Conservation (phyloP, 2,329 filamentous ascomycete genomes). For the Colletotrichum magnum region DNA sequence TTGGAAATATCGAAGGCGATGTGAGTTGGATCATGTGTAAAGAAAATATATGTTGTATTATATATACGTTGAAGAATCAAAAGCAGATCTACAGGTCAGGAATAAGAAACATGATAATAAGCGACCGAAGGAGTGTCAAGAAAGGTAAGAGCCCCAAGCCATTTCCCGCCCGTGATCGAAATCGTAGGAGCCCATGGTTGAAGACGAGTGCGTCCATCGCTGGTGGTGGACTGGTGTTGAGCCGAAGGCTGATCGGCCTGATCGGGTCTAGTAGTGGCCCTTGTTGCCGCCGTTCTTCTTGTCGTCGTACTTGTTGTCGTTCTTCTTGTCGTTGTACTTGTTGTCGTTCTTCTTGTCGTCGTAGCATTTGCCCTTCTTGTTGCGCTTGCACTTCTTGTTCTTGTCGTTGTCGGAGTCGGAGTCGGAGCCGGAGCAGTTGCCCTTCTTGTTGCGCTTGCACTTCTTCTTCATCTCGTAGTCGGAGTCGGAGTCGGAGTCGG, state of each 20-base stretch:
- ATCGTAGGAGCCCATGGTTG: too few relatives aligned
- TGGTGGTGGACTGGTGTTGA: too few relatives aligned
- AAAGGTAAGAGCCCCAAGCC: background rate
- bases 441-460: slow-evolving; percentile 38
- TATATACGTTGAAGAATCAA: background rate
- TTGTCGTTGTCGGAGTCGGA: slow-evolving; percentile 8
- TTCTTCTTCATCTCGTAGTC: slow-evolving; percentile 29
- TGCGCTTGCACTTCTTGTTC: slow-evolving; percentile 15
- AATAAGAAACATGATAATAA: background rate
- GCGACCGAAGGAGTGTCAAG: background rate
- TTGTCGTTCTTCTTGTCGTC: slow-evolving; percentile 15
- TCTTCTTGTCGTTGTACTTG: slow-evolving; percentile 7
- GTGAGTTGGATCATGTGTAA: background rate
- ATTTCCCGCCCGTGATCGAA: background rate
- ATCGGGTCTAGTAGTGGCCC: too few relatives aligned
- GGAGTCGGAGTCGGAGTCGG: slow-evolving; percentile 7
- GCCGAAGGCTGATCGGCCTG: too few relatives aligned
- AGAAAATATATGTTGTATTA: background rate
- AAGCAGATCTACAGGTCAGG: background rate
- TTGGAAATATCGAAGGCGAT: too few relatives aligned
- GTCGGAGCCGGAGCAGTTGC: slow-evolving; percentile 28
- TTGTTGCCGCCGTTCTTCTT: too few relatives aligned
- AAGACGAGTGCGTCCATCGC: too few relatives aligned
- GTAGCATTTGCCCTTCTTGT: slow-evolving; percentile 12
- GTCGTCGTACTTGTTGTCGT: slow-evolving; percentile 8